These are phyloP conservation scores for Diaporthe capsici DNA, from an alignment of 2,329 filamentous ascomycete species.

Conservation along the genomic window DNA sequence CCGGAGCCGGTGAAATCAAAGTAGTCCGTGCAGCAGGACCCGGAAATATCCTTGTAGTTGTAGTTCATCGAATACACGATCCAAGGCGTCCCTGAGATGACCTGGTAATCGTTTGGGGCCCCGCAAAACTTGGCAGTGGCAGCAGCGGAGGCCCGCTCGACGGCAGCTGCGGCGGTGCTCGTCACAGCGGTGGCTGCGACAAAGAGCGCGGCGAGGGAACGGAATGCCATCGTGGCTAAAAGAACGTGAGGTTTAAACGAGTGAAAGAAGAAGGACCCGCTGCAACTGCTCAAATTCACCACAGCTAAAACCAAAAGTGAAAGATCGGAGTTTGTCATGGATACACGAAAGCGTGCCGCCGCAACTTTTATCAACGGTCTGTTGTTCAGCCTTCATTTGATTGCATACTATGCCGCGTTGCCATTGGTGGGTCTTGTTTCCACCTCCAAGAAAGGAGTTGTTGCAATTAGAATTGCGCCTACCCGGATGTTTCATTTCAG, in stretches of 20 bases:
- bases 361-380: background rate
- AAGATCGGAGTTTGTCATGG: too few species aligned
- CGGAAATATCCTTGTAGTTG: slow-evolving; percentile 55
- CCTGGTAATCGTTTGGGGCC: slow-evolving; percentile 47
- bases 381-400: background rate
- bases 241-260: background rate
- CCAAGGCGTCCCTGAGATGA: slow-evolving; percentile 57
- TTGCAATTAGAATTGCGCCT: slow-evolving; percentile 20
- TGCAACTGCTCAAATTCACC: background rate
- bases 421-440: slow-evolving; percentile 33
- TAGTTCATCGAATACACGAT: slow-evolving; percentile 63
- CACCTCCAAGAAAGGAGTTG: slow-evolving; percentile 18
- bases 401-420: background rate
- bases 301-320: background rate
- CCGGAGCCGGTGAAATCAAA: slow-evolving; percentile 52
- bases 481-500: slow-evolving; percentile 37
- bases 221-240: slow-evolving; percentile 32
- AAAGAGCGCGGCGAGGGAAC: slow-evolving; percentile 26
- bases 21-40: slow-evolving; percentile 57
- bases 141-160: slow-evolving; percentile 9
- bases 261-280: background rate
- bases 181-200: slow-evolving; percentile 24
- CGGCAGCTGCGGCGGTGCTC: background rate
- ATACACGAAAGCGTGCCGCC: background rate
- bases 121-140: slow-evolving; percentile 43